Evolutionary conservation across 805 yeast species (phyloP), one percentile per base, ranked within the genome.

Genomic region (Yamadazyma laniorum): DNA sequence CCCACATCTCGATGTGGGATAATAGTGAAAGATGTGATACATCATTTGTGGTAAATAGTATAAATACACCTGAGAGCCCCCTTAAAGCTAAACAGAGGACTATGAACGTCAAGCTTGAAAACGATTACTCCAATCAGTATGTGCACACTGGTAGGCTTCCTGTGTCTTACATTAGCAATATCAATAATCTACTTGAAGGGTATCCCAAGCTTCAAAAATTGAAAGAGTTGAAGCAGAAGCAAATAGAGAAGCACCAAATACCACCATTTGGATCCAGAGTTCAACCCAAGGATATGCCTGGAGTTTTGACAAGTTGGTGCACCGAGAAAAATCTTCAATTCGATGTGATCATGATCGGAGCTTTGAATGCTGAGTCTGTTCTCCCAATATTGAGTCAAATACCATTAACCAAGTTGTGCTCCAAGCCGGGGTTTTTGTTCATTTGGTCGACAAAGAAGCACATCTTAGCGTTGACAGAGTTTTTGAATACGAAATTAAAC

Each of bases 271-370:
- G 96, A 0, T 69, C 73, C 6, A 67, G 83, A 31, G 74, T 76
- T 3, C 59, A 65, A 12, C 65, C 74, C 5, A 72, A 73, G 22
- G 63, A 75, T 37, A 79, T 88, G 58, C 67, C 78, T 5, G 73
- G 74, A 1, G 71, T 74, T 0, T 63, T 90, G 40, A 72, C 75
- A 40, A 53, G 58, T 15, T 85, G 95, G 95, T 76, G 79, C 22
- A 58, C 62, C 13, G 65, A 65, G 14, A 77, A 79, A 40, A 70
- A 74, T 6, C 53, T 85, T 26, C 77, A 76, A 43, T 91, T 90
- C 59, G 96, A 90, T 56, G 95, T 88, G 8, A 84, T 91, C 11
- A 87, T 91, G 95, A 79, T 90, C 38, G 95, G 95, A 1, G 91
- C 93, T 3, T 67, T 91, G 35, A 75, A 83, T 1, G 90, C 85